Base-by-base conservation (phyloP, 2,329 filamentous ascomycete genomes). In the Aspergillus glaucus region DNA sequence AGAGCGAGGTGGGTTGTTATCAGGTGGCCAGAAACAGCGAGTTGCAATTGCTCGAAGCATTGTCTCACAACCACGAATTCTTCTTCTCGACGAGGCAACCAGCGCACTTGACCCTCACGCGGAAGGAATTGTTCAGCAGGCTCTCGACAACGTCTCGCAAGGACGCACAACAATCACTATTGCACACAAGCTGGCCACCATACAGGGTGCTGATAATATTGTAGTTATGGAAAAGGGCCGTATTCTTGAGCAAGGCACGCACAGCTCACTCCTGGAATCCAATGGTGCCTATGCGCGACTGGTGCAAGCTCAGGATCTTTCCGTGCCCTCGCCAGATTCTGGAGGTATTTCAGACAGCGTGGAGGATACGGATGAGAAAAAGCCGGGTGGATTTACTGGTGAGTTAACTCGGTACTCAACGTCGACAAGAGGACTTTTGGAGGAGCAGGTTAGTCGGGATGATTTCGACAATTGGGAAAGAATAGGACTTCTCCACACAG, bases 1-100 rank as follows among this genome's bases (percentile, higher is more conserved):
- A 48, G 87, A 93, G 64, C 80, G 88, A 52, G 90, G 88, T 5
- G 88, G 90, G 55, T 71, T 92, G 42, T 76, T 95, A 8, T 91
- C 86, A 45, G 90, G 91, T 63, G 90, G 90, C n/a, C 90, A 95
- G 70, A 92, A 93, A 65, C 91, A 95, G 68, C 85, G 91, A 54
- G 89, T 95, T 56, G 87, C 88, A 5, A 93, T 95, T 64, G 88
- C 89, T 3, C 76, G 88, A 53, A 87, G 87, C 24, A 79, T 94
- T 44, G 84, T 94, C 15, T 87, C 84, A 3, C 83, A 94, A 56
- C 89, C 88, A 0, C 88, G 86, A 71, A 77, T 95, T 61, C 78
- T 95, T 1, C 79, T 96, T 1, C 81, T 96, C 3, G 91, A 96
- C 55, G 91, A 96, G 68, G 91, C 91, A 1, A 96, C 91, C 0